Percentiles rank a stretch among this genome's conserved stretches.
Conservation (phyloP, 495 filamentous ascomycete genomes). For the Hypoxylon crocopeplum region DNA sequence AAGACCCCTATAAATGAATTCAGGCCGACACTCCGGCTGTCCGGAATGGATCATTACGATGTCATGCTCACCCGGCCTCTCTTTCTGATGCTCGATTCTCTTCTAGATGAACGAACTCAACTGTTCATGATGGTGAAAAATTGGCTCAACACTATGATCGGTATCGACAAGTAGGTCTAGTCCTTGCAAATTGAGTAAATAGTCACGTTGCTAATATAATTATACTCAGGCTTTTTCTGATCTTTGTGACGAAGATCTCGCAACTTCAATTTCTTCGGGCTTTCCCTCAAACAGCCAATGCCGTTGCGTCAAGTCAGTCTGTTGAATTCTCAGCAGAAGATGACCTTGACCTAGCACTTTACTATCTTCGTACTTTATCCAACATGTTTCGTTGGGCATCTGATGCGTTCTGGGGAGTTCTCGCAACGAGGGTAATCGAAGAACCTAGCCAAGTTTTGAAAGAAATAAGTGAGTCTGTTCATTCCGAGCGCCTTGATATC, state of each 20-base stretch:
- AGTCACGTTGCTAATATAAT: constrained; percentile 4
- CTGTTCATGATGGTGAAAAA: constrained; percentile 75
- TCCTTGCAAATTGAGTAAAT: neutral
- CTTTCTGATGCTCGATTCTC: constrained; percentile 80
- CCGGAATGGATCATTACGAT: constrained; percentile 62
- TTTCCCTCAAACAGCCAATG: constrained; percentile 42
- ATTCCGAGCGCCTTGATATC: neutral
- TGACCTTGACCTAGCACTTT: constrained; percentile 77
- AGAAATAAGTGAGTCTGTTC: constrained; percentile 51
- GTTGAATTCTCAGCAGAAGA: constrained; percentile 55
- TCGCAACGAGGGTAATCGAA: constrained; percentile 58
- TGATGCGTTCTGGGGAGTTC: constrained; percentile 64
- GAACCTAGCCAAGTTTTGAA: constrained; percentile 44
- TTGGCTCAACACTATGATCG: constrained; percentile 81
- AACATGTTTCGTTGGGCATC: constrained; percentile 72
- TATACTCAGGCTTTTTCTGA: constrained; percentile 55
- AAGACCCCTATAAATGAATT: constrained; percentile 59
- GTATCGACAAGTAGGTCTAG: constrained; percentile 64
- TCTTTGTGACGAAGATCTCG: constrained; percentile 63
- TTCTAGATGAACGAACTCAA: constrained; percentile 75
- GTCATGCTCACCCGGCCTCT: constrained; percentile 82
- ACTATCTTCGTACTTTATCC: constrained; percentile 77
- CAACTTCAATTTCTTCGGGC: constrained; percentile 61
- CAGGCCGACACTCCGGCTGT: constrained; percentile 53
- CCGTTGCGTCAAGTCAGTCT: constrained; percentile 29